phyloP scores from a whole-genome alignment of 73 alveolate genomes.

The Diophrys appendiculata region DNA sequence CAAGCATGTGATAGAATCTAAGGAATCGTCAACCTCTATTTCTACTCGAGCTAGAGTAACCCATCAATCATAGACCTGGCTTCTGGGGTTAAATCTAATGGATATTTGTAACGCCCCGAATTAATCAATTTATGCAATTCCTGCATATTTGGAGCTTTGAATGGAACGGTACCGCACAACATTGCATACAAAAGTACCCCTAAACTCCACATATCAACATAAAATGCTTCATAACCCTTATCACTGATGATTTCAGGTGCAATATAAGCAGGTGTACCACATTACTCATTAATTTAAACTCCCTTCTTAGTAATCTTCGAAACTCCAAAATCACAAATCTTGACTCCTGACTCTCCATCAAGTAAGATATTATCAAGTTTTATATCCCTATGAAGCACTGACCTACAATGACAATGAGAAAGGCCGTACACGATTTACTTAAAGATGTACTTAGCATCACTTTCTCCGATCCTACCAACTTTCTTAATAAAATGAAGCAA shows the following conservation, averaged over 20 bases:
- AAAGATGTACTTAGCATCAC: constrained; percentile 57
- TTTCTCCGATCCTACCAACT: constrained; percentile 37
- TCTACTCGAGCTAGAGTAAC: constrained; percentile 73
- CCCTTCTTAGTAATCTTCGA: constrained; percentile 72
- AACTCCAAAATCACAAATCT: constrained; percentile 85
- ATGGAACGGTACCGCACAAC: constrained; percentile 75
- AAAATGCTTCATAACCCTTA: constrained; percentile 80
- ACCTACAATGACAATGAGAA: constrained; percentile 33
- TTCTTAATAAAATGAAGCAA: constrained; percentile 17
- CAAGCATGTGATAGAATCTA: constrained; percentile 88
- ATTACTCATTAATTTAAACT: constrained; percentile 64
- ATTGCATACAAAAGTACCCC: constrained; percentile 65
- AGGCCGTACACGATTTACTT: constrained; percentile 43
- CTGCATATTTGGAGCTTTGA: constrained; percentile 79
- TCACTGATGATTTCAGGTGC: constrained; percentile 85
- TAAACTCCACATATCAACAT: constrained; percentile 80
- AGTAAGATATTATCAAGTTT: constrained; percentile 94
- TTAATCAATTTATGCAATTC: constrained; percentile 76
- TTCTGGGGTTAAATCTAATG: constrained; percentile 69
- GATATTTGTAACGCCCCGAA: constrained; percentile 65
- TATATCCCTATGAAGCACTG: constrained; percentile 92
- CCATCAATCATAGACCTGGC: constrained; percentile 70
- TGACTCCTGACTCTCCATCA: constrained; percentile 24
- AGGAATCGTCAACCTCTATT: constrained; percentile 70
- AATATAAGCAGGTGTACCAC: constrained; percentile 89